A percentile compares a stretch with the other conserved stretches of the same genome.
Evolutionary conservation across 352 stramenopile species (phyloP).

Genomic region (Globisporangium barbulae): DNA sequence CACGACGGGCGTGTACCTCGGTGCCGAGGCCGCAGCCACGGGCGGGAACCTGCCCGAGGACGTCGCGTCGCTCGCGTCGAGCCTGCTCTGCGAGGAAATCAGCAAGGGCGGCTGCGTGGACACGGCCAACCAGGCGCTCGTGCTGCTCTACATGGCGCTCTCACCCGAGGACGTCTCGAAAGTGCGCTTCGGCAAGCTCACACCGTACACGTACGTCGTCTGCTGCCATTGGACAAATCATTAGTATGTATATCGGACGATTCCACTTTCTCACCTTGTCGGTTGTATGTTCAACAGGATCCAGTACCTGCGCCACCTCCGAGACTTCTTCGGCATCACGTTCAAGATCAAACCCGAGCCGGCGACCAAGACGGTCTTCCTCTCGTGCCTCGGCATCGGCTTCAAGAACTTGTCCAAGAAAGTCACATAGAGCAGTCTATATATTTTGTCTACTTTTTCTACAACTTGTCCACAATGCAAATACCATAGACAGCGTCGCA

Average conservation of each 20-base stretch:
- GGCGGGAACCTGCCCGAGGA: constrained; percentile 94
- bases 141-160: constrained; percentile 97
- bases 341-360: constrained; percentile 93
- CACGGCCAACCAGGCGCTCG: constrained; percentile 94
- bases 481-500: not conserved
- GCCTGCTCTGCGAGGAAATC: constrained; percentile 97
- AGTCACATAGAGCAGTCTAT: constrained; percentile 76
- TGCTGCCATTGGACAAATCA: not conserved
- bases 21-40: constrained; percentile 88
- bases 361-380: constrained; percentile 88
- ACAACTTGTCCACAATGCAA: not conserved
- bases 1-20: constrained; percentile 94
- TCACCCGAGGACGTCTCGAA: constrained; percentile 97
- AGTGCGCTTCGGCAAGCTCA: constrained; percentile 88
- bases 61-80: constrained; percentile 91
- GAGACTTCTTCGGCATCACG: constrained; percentile 92
- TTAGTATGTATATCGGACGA: not conserved
- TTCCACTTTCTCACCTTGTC: not conserved
- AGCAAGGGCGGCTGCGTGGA: constrained; percentile 92
- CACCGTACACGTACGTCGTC: constrained; percentile 65
- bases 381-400: constrained; percentile 92
- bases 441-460: constrained; percentile 3
- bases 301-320: constrained; percentile 87
- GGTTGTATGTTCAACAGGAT: constrained; percentile 44
- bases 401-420: constrained; percentile 96